Evolutionary conservation across 108 stramenopile species (phyloP).

Genomic region (Seminavis robusta): DNA sequence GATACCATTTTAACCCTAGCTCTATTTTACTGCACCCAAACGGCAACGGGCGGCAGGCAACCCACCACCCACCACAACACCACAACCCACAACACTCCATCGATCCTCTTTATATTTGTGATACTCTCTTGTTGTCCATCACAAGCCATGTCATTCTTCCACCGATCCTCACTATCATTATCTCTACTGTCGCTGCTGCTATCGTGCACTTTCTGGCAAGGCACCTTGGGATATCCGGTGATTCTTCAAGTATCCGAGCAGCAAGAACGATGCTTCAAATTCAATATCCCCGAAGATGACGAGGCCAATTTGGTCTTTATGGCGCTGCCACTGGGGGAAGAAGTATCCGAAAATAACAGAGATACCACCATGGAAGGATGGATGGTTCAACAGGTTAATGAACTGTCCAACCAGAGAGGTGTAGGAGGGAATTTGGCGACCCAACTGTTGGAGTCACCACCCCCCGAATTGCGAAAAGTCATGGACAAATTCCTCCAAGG

Average conservation of each 20-base stretch:
- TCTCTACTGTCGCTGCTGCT: no score
- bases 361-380: slow-evolving; percentile 55
- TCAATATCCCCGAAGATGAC: slow-evolving; percentile 81
- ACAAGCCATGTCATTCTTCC: no score
- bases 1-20: no score
- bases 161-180: no score
- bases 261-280: slow-evolving; percentile 58
- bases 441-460: slow-evolving; percentile 47
- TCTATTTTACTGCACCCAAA: no score
- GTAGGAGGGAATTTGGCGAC: slow-evolving; percentile 16
- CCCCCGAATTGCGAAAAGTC: slow-evolving; percentile 39
- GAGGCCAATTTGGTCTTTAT: slow-evolving; percentile 82
- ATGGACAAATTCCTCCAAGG: slow-evolving; percentile 53
- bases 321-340: slow-evolving; percentile 42
- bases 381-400: slow-evolving; percentile 59
- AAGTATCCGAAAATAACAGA: slow-evolving; percentile 23
- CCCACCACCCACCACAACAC: no score
- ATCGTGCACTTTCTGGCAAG: no score
- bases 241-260: slow-evolving; percentile 23
- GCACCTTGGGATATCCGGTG: slow-evolving; percentile 30
- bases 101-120: no score
- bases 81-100: no score
- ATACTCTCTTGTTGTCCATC: no score
- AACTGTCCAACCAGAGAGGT: slow-evolving; percentile 55
- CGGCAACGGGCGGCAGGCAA: no score